Percentiles rank a stretch among this genome's conserved stretches.
Conservation (phyloP, 208 protist species). For the Acanthamoeba royreba region DNA sequence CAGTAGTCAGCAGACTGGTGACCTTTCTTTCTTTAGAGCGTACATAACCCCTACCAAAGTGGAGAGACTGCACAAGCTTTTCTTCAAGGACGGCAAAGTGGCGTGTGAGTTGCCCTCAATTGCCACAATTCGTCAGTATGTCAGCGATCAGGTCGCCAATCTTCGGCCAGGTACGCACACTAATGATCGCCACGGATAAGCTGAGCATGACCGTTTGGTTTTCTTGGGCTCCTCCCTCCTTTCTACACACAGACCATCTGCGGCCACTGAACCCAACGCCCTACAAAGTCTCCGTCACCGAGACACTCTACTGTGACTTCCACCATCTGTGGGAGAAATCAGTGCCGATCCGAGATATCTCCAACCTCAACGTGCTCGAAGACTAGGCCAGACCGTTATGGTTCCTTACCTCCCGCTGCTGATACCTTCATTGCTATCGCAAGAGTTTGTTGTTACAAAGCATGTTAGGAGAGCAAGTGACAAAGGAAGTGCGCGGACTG, state of each 20-base stretch:
- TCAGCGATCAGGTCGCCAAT: neutral
- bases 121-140: neutral
- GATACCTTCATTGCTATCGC: too few species aligned
- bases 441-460: too few species aligned
- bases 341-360: conserved; percentile 13
- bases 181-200: too few species aligned
- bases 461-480: too few species aligned
- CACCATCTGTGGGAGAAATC: neutral
- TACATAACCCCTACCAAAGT: conserved; percentile 36
- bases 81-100: neutral
- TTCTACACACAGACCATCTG: conserved; percentile 22
- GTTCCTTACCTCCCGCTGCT: too few species aligned
- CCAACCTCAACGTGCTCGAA: neutral
- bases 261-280: conserved; percentile 36
- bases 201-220: too few species aligned
- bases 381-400: too few species aligned
- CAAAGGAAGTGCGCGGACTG: too few species aligned
- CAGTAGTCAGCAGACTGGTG: neutral
- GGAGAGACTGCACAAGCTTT: neutral
- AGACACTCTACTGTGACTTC: neutral
- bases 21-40: neutral
- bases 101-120: neutral
- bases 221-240: neutral
- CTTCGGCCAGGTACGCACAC: neutral
- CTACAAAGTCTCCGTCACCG: conserved; percentile 40